A percentile compares a stretch with the other conserved stretches of the same genome.
These are phyloP conservation scores for Penicillium soppii DNA, from an alignment of 495 filamentous ascomycete species.

Conservation along the genomic window DNA sequence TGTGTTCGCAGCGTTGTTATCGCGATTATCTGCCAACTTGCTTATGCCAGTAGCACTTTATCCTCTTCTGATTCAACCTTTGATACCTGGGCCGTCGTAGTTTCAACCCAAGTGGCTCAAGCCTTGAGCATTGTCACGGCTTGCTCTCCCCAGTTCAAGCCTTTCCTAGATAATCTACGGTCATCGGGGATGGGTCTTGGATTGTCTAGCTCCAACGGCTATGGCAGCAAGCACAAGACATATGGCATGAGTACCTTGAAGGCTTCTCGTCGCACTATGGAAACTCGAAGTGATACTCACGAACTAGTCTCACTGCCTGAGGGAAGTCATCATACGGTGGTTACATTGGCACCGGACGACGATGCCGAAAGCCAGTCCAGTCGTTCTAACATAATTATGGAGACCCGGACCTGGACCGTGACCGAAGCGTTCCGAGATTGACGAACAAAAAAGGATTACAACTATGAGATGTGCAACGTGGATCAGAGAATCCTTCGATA, in stretches of 20 bases:
- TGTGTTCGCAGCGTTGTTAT: slow-evolving; percentile 25
- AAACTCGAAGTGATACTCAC: slow-evolving; percentile 15
- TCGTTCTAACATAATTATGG: slow-evolving; percentile 31
- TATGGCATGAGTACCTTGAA: slow-evolving; percentile 13
- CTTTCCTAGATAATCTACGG: slow-evolving; percentile 44
- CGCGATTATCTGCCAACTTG: slow-evolving; percentile 34
- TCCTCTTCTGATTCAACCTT: slow-evolving; percentile 19
- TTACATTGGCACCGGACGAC: slow-evolving; percentile 21
- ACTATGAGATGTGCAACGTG: too few species aligned
- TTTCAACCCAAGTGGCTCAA: slow-evolving; percentile 37
- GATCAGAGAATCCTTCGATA: too few species aligned
- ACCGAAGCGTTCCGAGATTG: slow-evolving; percentile 11
- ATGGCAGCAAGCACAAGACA: slow-evolving; percentile 15
- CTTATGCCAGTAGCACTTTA: slow-evolving; percentile 18
- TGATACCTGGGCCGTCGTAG: slow-evolving; percentile 26
- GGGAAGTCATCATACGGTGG: slow-evolving; percentile 4
- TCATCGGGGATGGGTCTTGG: slow-evolving; percentile 42
- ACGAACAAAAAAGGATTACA: too few species aligned
- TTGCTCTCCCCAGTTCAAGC: slow-evolving; percentile 47
- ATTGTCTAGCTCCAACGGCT: slow-evolving; percentile 12
- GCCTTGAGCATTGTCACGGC: slow-evolving; percentile 41
- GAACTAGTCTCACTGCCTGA: slow-evolving; percentile 17
- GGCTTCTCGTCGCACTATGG: slow-evolving; percentile 3
- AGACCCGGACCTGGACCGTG: slow-evolving; percentile 22
- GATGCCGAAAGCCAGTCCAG: slow-evolving; percentile 31